Evolutionary conservation across 192 early-diverging fungal genomes (phyloP).

Genomic region (Geranomyces variabilis): DNA sequence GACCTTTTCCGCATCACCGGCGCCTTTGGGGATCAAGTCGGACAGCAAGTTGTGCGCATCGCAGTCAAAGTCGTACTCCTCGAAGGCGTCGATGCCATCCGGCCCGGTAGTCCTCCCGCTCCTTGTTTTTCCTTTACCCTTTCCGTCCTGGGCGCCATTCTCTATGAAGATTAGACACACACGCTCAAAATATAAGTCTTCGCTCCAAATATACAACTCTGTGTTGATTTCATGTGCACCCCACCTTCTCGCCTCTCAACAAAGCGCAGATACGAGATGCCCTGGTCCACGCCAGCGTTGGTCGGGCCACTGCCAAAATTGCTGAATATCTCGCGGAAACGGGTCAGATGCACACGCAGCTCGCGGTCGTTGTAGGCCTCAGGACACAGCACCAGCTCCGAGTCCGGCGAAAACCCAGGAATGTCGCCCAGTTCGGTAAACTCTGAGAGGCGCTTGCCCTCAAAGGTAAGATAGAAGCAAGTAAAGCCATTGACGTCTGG

Average conservation of each 20-base stretch:
- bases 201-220: background rate
- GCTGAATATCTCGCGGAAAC: conserved; percentile 83
- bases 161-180: background rate
- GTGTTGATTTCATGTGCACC: background rate
- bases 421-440: conserved; percentile 59
- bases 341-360: conserved; percentile 84
- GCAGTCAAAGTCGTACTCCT: conserved; percentile 40
- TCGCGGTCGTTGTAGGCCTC: conserved; percentile 92
- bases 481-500: conserved; percentile 85
- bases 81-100: conserved; percentile 33
- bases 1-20: conserved; percentile 32
- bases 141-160: conserved; percentile 3
- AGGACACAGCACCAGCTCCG: conserved; percentile 65
- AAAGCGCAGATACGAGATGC: conserved; percentile 69
- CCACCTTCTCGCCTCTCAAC: conserved; percentile 66
- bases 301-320: conserved; percentile 68
- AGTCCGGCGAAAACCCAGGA: conserved; percentile 66
- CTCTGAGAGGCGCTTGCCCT: conserved; percentile 77
- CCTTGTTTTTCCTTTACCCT: conserved; percentile 39
- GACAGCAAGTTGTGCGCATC: conserved; percentile 34
- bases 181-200: background rate
- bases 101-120: conserved; percentile 27
- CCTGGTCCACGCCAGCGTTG: conserved; percentile 72
- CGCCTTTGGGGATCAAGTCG: conserved; percentile 58
- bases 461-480: conserved; percentile 83